Evolutionary conservation across 768 basidiomycete genomes (phyloP).

Genomic region (Peribolospora baueri): DNA sequence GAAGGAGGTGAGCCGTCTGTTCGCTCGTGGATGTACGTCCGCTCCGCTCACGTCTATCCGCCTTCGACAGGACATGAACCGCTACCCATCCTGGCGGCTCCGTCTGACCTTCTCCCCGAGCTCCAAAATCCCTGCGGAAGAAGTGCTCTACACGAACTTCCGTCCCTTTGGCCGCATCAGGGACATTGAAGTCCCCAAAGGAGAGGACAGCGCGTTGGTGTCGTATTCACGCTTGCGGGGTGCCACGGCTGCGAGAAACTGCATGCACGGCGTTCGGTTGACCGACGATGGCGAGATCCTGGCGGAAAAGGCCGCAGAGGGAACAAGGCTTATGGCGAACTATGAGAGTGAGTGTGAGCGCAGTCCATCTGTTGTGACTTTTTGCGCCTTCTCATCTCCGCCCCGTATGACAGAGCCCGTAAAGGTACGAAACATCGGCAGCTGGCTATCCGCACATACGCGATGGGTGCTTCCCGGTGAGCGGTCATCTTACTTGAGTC

Average conservation of each 20-base stretch:
- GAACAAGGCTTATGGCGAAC: slow-evolving; percentile 12
- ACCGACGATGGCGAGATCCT: neutral
- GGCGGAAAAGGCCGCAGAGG: slow-evolving; percentile 4
- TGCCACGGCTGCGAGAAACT: slow-evolving; percentile 62
- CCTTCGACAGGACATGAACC: slow-evolving; percentile 1
- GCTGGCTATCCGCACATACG: too few relatives aligned
- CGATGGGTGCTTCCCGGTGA: slow-evolving; percentile 16
- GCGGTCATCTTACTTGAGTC: slow-evolving; percentile 40
- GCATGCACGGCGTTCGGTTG: slow-evolving; percentile 31
- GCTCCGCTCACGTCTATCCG: neutral
- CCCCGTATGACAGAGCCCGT: neutral
- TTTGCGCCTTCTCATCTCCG: neutral
- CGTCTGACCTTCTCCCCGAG: slow-evolving; percentile 1
- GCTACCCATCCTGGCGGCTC: slow-evolving; percentile 1
- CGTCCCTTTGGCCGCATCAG: slow-evolving; percentile 2
- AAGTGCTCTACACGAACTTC: slow-evolving; percentile 1
- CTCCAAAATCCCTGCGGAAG: slow-evolving; percentile 1
- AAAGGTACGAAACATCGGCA: too few relatives aligned
- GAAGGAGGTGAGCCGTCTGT: neutral
- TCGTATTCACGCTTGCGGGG: neutral
- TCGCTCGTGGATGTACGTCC: neutral
- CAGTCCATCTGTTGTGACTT: neutral
- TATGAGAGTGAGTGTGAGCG: neutral
- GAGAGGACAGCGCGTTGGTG: neutral
- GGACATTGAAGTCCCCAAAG: neutral